Evolutionary conservation across 345 rosid species (phyloP), one percentile per base, ranked within the genome.

Genomic region (Cochlearia excelsa): DNA sequence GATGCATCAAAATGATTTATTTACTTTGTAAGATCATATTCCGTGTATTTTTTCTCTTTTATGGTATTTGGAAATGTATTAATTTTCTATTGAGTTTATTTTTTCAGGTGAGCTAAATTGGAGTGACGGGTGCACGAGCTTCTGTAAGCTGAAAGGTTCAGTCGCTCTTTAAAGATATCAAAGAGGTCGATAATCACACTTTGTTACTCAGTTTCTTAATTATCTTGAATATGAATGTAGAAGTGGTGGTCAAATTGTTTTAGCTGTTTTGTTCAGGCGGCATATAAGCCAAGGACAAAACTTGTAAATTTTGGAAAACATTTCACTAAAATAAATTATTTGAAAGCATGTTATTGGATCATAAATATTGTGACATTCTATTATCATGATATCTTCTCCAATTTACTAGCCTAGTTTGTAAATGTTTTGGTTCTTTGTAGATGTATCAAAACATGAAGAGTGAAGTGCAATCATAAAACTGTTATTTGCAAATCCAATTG

Each of bases 41-140:
- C 34, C 0, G 3, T 54, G 48, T 55, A 11, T 46, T 7, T 52
- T 3, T 2, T 34, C 47, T 53, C 37, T 40, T 3, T 54, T 38
- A 43, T 4, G 39, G 59, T 59, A 4, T 52, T 7, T 47, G 40
- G 47, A 8, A 55, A 60, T 27, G 50, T 34, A 47, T n/a, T 59
- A 7, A 59, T 16, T 50, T 56, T 50, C 41, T 60, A 52, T 63
- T 55, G 57, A 58, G 60, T 42, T 57, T 71, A 8, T 5, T 33
- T 2, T 33, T 46, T 41, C 68, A 93, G 99, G 95, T 87, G 49
- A 93, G 99, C 51, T 81, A 96, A 47, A n/a, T 78, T 4, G 99
- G 99, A 68, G 99, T 89, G 69, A 89, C 97, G 1, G 99, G 96
- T 34, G 81, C 96, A 16, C 92, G 97, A 59, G 67, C 83, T 66